phyloP scores from a whole-genome alignment of 495 filamentous ascomycete genomes.

The Venustampulla echinocandica region DNA sequence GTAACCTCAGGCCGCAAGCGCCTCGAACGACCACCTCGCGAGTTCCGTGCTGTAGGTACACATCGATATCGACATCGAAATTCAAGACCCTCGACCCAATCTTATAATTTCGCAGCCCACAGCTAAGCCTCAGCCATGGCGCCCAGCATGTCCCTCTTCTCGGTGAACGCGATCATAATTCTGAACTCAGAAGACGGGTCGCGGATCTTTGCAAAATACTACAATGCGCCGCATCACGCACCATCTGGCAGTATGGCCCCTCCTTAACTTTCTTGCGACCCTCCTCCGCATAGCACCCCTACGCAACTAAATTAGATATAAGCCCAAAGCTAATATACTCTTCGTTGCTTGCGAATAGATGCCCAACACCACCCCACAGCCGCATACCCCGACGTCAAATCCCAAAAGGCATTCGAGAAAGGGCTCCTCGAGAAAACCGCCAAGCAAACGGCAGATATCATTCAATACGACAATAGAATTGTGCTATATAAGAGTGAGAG shows the following conservation, averaged over 20 bases:
- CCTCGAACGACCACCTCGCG: neutral
- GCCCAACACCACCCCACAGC: conserved; percentile 35
- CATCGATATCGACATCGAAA: neutral
- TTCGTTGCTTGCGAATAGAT: neutral
- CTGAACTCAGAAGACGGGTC: conserved; percentile 81
- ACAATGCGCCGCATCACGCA: conserved; percentile 68
- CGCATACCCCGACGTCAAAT: conserved; percentile 83
- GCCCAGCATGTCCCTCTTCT: conserved; percentile 73
- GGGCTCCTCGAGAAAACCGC: conserved; percentile 92
- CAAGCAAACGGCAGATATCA: conserved; percentile 90
- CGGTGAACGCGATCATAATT: conserved; percentile 86
- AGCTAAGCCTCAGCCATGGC: conserved; percentile 19
- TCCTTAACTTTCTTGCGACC: neutral
- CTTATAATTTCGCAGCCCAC: neutral
- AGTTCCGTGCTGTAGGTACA: neutral
- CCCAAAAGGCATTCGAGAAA: conserved; percentile 94
- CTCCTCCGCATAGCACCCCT: conserved; percentile 4
- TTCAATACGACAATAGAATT: conserved; percentile 89
- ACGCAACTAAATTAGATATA: neutral
- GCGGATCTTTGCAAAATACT: conserved; percentile 93
- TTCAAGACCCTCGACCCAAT: neutral
- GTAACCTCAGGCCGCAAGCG: no score
- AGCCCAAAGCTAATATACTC: neutral
- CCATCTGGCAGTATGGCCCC: conserved; percentile 1
- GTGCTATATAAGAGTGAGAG: conserved; percentile 97